phyloP scores from a whole-genome alignment of 1,284 basidiomycete genomes.

The Rugosomyces carneus region DNA sequence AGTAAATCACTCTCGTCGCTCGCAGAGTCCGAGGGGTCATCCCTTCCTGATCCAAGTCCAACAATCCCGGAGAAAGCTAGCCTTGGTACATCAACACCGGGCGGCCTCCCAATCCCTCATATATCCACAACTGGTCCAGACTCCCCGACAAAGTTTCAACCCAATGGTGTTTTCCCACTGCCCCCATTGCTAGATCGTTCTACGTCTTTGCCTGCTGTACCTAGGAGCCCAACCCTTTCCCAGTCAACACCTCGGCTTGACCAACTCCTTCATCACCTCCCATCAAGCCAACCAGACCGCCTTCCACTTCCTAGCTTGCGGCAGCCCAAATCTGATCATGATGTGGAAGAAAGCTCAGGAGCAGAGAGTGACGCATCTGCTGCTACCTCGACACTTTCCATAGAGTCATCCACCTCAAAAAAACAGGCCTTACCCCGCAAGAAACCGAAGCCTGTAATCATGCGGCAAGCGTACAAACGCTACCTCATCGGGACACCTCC shows the following conservation, averaged over 20 bases:
- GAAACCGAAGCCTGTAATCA: constrained; percentile 55
- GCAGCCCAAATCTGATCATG: constrained; percentile 9
- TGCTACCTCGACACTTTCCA: constrained; percentile 29
- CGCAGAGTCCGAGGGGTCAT: constrained; percentile 11
- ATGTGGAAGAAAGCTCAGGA: constrained; percentile 39
- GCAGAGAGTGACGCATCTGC: constrained; percentile 44
- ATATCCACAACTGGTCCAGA: constrained; percentile 49
- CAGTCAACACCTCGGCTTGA: constrained; percentile 14
- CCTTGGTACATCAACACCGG: constrained; percentile 2
- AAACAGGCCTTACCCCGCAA: constrained; percentile 15
- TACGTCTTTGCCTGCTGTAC: constrained; percentile 1
- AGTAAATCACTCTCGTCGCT: constrained; percentile 26
- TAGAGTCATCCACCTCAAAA: constrained; percentile 19
- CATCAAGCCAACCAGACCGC: constrained; percentile 18
- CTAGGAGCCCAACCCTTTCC: constrained; percentile 4
- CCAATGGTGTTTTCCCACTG: background rate
- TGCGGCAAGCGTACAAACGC: constrained; percentile 85
- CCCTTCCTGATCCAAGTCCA: constrained; percentile 9
- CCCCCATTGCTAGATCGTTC: constrained; percentile 11
- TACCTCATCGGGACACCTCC: constrained; percentile 87
- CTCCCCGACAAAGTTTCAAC: constrained; percentile 21
- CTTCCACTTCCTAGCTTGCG: constrained; percentile 18
- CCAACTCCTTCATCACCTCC: constrained; percentile 23
- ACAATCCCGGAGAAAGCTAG: constrained; percentile 1
- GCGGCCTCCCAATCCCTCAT: constrained; percentile 30